Percentiles rank a stretch among this genome's conserved stretches.
Evolutionary conservation across 148 eudicot species (phyloP).

Genomic region (Dysphania ambrosioides): DNA sequence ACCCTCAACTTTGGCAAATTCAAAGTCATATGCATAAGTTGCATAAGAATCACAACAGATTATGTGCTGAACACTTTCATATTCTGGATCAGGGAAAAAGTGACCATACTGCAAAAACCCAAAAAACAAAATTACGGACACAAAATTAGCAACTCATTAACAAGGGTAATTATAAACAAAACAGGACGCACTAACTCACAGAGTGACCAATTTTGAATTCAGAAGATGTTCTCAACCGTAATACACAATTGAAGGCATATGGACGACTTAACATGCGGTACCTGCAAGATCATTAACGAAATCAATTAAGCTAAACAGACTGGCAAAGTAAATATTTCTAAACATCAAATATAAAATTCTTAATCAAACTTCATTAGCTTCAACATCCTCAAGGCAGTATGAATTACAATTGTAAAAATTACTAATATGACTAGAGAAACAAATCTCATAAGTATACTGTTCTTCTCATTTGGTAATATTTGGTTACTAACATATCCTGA

Average conservation of each 20-base stretch:
- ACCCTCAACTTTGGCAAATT: constrained; percentile 69
- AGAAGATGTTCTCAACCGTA: constrained; percentile 81
- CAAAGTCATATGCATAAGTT: constrained; percentile 94
- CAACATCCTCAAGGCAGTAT: not conserved
- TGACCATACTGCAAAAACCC: constrained; percentile 80
- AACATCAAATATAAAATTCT: no score
- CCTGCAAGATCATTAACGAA: constrained; percentile 38
- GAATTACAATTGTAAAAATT: not conserved
- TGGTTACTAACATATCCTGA: constrained; percentile 86
- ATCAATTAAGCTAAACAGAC: not conserved
- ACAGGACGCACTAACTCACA: constrained; percentile 41
- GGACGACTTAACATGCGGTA: constrained; percentile 97
- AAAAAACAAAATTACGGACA: not conserved
- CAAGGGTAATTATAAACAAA: not conserved
- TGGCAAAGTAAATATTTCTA: not conserved
- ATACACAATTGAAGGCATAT: constrained; percentile 87
- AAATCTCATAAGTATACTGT: no score
- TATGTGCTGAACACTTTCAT: constrained; percentile 93
- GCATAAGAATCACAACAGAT: constrained; percentile 92
- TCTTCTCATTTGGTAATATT: not conserved
- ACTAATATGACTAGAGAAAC: not conserved
- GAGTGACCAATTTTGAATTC: constrained; percentile 84
- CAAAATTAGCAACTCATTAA: constrained; percentile 18
- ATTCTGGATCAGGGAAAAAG: constrained; percentile 96
- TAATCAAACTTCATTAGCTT: not conserved